Percentiles rank a stretch among this genome's conserved stretches.
These are phyloP conservation scores for Pachyrhizus erosus DNA, from an alignment of 306 rosid genomes.

Conservation along the genomic window DNA sequence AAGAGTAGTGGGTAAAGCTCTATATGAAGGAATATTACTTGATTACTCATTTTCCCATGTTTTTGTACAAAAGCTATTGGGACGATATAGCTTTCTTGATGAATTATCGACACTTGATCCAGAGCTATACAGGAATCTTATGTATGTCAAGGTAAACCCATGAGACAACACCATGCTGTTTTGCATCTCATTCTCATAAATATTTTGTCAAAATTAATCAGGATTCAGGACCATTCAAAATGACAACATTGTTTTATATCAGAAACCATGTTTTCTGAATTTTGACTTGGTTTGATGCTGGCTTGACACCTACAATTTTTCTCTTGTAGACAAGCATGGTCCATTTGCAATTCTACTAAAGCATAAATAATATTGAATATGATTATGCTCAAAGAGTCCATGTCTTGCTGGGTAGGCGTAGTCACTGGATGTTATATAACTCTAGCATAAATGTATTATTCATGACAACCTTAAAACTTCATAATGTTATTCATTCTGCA, in stretches of 20 bases:
- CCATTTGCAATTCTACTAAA: constrained; percentile 34
- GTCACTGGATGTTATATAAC: constrained; percentile 23
- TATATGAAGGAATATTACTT: constrained; percentile 95
- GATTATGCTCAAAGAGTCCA: constrained; percentile 19
- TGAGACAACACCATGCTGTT: constrained; percentile 29
- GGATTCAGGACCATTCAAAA: constrained; percentile 29
- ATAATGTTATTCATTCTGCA: constrained; percentile 18
- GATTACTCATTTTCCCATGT: constrained; percentile 97
- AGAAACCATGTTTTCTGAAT: constrained; percentile 9
- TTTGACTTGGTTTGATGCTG: constrained; percentile 32
- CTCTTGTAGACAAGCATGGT: constrained; percentile 25
- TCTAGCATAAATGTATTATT: constrained; percentile 7
- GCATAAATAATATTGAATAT: constrained; percentile 14
- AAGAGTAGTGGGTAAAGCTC: constrained; percentile 97
- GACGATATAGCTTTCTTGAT: constrained; percentile 95
- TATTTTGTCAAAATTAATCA: constrained; percentile 28
- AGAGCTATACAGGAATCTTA: constrained; percentile 88
- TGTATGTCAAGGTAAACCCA: constrained; percentile 90
- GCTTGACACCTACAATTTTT: constrained; percentile 21
- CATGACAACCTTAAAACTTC: constrained; percentile 29
- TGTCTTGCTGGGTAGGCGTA: constrained; percentile 27
- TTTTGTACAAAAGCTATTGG: constrained; percentile 90
- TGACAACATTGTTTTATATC: constrained; percentile 1
- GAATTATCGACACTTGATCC: constrained; percentile 97
- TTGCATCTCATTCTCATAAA: constrained; percentile 26